phyloP scores from a whole-genome alignment of 345 rosid species.

The Brassica incana region DNA sequence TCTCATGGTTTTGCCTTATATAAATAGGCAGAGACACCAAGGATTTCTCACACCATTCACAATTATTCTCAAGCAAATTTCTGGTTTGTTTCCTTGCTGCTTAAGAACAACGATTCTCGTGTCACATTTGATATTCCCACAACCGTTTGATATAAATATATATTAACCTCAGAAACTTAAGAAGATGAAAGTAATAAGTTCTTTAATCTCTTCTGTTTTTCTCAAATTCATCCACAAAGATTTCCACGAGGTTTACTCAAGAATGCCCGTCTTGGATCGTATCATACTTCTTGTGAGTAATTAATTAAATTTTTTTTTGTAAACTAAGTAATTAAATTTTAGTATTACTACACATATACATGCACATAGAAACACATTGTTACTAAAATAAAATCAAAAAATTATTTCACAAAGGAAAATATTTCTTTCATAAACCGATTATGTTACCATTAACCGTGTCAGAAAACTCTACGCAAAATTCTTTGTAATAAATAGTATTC shows the following conservation, averaged over 20 bases:
- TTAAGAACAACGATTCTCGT: background rate
- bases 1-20: background rate
- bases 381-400: background rate
- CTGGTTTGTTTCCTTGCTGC: too few relatives aligned
- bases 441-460: background rate
- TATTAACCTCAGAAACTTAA: background rate
- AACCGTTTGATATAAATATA: background rate
- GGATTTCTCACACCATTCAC: background rate
- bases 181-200: background rate
- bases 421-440: background rate
- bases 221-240: conserved; percentile 4
- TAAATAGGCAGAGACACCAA: background rate
- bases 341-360: background rate
- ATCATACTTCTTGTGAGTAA: background rate
- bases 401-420: background rate
- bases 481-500: background rate
- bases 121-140: background rate
- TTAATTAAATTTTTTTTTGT: background rate
- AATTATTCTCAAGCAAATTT: background rate
- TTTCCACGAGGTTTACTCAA: conserved; percentile 2
- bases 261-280: conserved; percentile 2
- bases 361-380: background rate
- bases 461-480: background rate
- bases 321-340: background rate
- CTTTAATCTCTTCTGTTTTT: background rate